phyloP scores from a whole-genome alignment of 306 rosid species.

The Quercus gilva region DNA sequence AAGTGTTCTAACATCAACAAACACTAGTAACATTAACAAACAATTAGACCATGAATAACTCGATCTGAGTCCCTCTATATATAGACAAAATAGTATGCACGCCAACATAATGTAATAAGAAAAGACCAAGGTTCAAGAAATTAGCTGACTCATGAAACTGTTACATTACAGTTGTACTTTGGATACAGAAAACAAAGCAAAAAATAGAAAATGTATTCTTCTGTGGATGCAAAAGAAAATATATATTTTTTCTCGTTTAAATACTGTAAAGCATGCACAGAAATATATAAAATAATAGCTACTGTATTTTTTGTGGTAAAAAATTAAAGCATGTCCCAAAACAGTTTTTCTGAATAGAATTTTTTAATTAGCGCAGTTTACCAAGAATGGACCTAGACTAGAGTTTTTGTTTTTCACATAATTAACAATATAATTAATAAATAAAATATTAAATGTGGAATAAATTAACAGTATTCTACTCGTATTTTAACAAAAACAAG shows the following conservation, averaged over 20 bases:
- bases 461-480: not conserved
- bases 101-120: not conserved
- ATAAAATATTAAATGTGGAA: not conserved
- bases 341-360: not conserved
- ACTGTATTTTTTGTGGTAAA: no score
- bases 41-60: no score
- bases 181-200: not conserved
- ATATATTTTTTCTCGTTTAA: not conserved
- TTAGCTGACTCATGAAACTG: not conserved
- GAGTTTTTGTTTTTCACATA: not conserved
- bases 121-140: not conserved
- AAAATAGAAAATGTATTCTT: not conserved
- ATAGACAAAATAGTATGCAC: no score
- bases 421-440: not conserved
- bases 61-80: no score
- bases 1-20: no score
- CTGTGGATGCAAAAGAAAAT: not conserved
- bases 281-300: no score
- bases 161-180: not conserved
- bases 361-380: not conserved
- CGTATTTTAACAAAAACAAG: conserved; percentile 2
- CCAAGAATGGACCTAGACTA: not conserved
- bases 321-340: not conserved
- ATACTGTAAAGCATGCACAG: not conserved
- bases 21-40: no score